phyloP scores from a whole-genome alignment of 768 basidiomycete genomes.

The Dendrothele bispora region DNA sequence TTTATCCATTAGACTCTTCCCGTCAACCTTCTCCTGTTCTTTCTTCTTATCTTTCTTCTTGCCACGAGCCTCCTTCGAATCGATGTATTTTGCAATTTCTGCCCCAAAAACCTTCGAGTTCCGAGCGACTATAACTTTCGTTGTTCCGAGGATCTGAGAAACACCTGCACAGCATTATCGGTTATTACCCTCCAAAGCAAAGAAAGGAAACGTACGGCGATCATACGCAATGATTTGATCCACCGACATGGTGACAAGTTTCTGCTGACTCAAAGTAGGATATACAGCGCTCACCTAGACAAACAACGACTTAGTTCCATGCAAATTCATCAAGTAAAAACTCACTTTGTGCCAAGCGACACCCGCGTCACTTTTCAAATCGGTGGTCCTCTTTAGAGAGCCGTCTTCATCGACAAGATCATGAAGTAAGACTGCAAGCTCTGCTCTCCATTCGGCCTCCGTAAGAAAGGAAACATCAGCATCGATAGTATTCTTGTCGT shows the following conservation, averaged over 20 bases:
- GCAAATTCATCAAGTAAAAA: not conserved
- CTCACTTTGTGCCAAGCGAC: conserved; percentile 61
- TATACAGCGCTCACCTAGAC: conserved; percentile 61
- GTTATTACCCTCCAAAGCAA: not conserved
- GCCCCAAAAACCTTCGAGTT: conserved; percentile 53
- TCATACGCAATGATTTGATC: conserved; percentile 53
- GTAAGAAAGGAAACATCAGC: conserved; percentile 61
- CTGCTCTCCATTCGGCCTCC: conserved; percentile 55
- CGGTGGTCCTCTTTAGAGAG: conserved; percentile 48
- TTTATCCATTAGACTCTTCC: conserved; percentile 35
- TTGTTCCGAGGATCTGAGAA: conserved; percentile 47
- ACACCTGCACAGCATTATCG: conserved; percentile 33
- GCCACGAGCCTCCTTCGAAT: conserved; percentile 61
- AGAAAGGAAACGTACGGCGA: conserved; percentile 33
- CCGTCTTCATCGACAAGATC: conserved; percentile 65
- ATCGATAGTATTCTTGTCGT: conserved; percentile 53
- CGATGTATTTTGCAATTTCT: conserved; percentile 63
- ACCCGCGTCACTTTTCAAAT: conserved; percentile 59
- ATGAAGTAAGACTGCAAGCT: conserved; percentile 51
- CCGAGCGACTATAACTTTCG: conserved; percentile 48
- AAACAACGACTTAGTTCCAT: not conserved
- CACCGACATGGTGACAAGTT: conserved; percentile 45
- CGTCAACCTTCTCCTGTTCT: conserved; percentile 35
- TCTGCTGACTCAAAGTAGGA: conserved; percentile 48
- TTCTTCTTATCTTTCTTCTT: conserved; percentile 44